Evolutionary conservation across 1,139 yeast species (phyloP).

Genomic region (Candida gigantensis): DNA sequence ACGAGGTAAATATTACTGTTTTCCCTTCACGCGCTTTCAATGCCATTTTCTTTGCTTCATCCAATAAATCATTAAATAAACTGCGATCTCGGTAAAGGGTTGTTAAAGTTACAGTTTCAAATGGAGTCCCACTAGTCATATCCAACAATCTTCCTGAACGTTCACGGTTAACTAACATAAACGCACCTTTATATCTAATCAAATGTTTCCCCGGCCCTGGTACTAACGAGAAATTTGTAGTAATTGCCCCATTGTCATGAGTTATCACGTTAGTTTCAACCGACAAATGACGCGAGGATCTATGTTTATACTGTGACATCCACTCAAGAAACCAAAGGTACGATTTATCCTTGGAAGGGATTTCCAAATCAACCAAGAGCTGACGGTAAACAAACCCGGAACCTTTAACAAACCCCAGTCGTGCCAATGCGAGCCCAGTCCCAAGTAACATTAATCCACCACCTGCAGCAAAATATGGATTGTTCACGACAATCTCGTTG

Average conservation of each 20-base stretch:
- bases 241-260: conserved; percentile 90
- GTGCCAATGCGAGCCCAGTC: conserved; percentile 75
- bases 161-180: conserved; percentile 85
- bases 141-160: conserved; percentile 88
- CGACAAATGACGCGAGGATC: conserved; percentile 80
- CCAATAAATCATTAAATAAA: conserved; percentile 69
- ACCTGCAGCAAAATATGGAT: conserved; percentile 96
- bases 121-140: conserved; percentile 89
- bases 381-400: conserved; percentile 76
- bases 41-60: conserved; percentile 85
- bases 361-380: conserved; percentile 86
- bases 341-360: conserved; percentile 90
- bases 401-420: conserved; percentile 66
- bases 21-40: conserved; percentile 86
- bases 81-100: conserved; percentile 81
- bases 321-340: conserved; percentile 94
- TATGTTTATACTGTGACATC: conserved; percentile 82
- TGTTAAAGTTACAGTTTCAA: conserved; percentile 91
- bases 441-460: conserved; percentile 96
- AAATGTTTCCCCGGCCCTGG: conserved; percentile 98
- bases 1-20: conserved; percentile 88
- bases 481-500: conserved; percentile 60
- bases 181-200: conserved; percentile 82
- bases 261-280: conserved; percentile 87
- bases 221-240: conserved; percentile 86